Percentiles rank a stretch among this genome's conserved stretches.
phyloP scores from a whole-genome alignment of 768 basidiomycete genomes.

The Trametopsis cervina region DNA sequence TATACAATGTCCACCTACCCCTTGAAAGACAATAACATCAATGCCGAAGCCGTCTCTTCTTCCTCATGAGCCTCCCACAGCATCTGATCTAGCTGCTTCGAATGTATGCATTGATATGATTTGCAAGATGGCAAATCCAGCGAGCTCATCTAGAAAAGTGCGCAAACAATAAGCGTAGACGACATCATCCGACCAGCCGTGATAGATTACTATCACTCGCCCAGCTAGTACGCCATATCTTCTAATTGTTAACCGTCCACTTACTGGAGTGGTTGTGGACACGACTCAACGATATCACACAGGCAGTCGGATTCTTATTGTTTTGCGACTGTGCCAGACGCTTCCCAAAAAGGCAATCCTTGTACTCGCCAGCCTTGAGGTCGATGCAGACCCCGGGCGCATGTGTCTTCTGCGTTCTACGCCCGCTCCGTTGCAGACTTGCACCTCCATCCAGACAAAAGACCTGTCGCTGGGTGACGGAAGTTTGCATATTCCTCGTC shows the following conservation, averaged over 20 bases:
- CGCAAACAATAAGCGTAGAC: neutral
- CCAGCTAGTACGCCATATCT: neutral
- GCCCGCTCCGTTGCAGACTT: neutral
- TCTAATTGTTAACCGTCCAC: neutral
- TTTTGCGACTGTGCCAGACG: neutral
- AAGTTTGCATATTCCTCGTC: neutral
- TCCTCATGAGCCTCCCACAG: neutral
- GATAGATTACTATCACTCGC: too few relatives aligned
- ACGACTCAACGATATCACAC: neutral
- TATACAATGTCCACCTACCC: neutral
- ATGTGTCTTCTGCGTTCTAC: neutral
- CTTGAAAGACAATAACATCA: neutral
- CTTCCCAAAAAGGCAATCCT: conserved; percentile 1
- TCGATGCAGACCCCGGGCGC: neutral
- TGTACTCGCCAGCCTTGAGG: conserved; percentile 5
- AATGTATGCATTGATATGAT: neutral
- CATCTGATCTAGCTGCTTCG: neutral
- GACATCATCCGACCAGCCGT: neutral
- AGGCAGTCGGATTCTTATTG: neutral
- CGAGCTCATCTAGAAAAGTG: neutral
- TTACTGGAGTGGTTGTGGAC: too few relatives aligned
- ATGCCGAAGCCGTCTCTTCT: neutral
- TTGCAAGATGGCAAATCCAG: neutral
- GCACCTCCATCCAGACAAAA: neutral
- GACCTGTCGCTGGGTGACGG: neutral